Evolutionary conservation across 768 basidiomycete genomes (phyloP).

Genomic region (Harrya chromipes): DNA sequence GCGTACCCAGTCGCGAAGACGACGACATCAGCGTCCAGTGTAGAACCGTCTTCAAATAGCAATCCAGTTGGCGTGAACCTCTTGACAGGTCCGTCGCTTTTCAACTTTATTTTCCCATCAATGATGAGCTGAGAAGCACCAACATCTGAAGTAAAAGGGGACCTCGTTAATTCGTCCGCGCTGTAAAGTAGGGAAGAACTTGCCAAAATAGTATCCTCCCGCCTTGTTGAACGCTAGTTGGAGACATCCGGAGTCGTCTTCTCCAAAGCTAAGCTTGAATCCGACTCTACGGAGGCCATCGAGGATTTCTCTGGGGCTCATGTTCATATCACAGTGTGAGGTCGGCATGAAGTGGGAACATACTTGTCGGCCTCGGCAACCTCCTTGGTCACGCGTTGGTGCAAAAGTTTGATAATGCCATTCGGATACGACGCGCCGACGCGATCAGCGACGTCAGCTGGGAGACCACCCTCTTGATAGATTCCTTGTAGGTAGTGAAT

Average conservation of each 20-base stretch:
- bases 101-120: slow-evolving; percentile 47
- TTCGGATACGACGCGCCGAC: slow-evolving; percentile 47
- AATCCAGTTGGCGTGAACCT: slow-evolving; percentile 32
- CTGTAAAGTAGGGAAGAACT: background rate
- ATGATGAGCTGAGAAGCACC: slow-evolving; percentile 42
- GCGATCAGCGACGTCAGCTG: slow-evolving; percentile 53
- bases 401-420: slow-evolving; percentile 26
- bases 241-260: slow-evolving; percentile 49
- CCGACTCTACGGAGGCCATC: slow-evolving; percentile 56
- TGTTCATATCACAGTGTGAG: background rate
- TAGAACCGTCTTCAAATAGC: slow-evolving; percentile 29
- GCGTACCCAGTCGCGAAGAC: slow-evolving; percentile 28
- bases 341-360: slow-evolving; percentile 8
- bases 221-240: slow-evolving; percentile 45
- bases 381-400: slow-evolving; percentile 36
- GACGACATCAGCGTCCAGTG: slow-evolving; percentile 45
- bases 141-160: slow-evolving; percentile 29
- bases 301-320: slow-evolving; percentile 41
- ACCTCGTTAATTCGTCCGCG: background rate
- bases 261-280: slow-evolving; percentile 52
- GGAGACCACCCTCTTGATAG: slow-evolving; percentile 46
- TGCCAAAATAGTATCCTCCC: slow-evolving; percentile 70
- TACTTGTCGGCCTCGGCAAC: slow-evolving; percentile 59
- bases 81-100: slow-evolving; percentile 25
- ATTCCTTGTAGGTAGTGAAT: slow-evolving; percentile 17